These are phyloP conservation scores for Heterobasidion irregulare DNA, from an alignment of 1,284 basidiomycete species.

Conservation along the genomic window DNA sequence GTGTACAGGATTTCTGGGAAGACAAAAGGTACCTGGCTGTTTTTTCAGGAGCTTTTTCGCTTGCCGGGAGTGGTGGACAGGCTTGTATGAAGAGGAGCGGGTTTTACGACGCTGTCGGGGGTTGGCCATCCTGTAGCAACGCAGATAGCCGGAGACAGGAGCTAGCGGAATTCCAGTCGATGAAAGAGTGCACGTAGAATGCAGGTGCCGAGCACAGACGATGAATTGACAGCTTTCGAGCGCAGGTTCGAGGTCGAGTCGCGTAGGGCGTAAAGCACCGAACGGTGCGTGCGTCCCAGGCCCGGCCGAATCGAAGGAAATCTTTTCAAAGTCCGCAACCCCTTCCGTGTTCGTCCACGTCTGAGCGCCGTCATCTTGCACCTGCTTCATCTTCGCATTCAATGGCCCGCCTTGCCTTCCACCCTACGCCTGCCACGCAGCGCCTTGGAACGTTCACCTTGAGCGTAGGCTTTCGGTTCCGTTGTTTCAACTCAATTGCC, in stretches of 20 bases:
- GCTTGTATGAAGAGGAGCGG: constrained; percentile 61
- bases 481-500: background rate
- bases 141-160: constrained; percentile 1
- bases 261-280: background rate
- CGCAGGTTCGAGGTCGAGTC: background rate
- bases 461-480: constrained; percentile 12
- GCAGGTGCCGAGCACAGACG: background rate
- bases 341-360: background rate
- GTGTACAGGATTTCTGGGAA: background rate
- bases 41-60: constrained; percentile 74
- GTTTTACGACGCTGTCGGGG: constrained; percentile 83
- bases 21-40: constrained; percentile 49
- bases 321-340: background rate
- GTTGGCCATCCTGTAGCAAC: constrained; percentile 65
- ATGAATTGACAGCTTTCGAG: background rate
- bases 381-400: background rate
- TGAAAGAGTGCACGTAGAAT: constrained; percentile 1
- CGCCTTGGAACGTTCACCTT: constrained; percentile 12
- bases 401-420: constrained; percentile 12
- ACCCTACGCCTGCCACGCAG: constrained; percentile 10
- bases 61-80: constrained; percentile 61
- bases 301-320: background rate
- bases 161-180: background rate
- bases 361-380: background rate
- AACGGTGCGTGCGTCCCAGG: background rate